Base-by-base conservation (phyloP, 2,329 filamentous ascomycete genomes). In the Cladobotryum mycophilum region DNA sequence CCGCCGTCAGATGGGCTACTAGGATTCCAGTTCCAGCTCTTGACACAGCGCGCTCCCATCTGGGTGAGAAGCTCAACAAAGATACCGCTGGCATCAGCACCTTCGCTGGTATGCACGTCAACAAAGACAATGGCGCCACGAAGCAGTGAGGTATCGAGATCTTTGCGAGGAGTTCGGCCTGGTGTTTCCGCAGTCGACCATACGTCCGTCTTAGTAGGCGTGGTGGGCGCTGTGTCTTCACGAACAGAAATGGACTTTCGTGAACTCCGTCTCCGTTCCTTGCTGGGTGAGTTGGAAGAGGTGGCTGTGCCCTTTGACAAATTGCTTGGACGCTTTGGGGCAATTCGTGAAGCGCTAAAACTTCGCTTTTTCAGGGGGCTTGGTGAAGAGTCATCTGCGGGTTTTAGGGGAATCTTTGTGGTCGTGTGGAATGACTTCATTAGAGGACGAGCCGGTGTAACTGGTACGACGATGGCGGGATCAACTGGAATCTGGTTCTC, bases 91-190 rank as follows among this genome's bases (percentile, higher is more conserved):
- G 87, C 87, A 67, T 93, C 87, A 20, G 83, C 84, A 5, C 89
- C 89, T 60, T 93, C 87, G 8, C 81, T 86, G 1, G 88, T 91
- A 63, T 89, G 82, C 2, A 95, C 88, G 65, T 96, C 89, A 2
- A 93, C 87, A 62, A 84, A 89, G 4, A 93, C 86, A 3, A 89
- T 80, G 14, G 84, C 86, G 1, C 89, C 89, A 17, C 78, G 76
- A 3, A 92, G 74, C 3, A 87, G 65, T 0, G 65, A 62, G 3
- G 74, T 67, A 56, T 81, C 71, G 9, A 82, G 56, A 48, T 83
- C 76, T 2, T 71, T 71, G 5, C 77, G 75, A 17, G 80, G 76
- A 18, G 79, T 82, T 35, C 77, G 76, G 3, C 75, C 75, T 3
- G 80, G 80, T 0, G 80, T 83, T 13, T 73, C 79, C 33, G 75